Base-by-base conservation (phyloP, 176 grass and related monocot species). In the Triticum turgidum region DNA sequence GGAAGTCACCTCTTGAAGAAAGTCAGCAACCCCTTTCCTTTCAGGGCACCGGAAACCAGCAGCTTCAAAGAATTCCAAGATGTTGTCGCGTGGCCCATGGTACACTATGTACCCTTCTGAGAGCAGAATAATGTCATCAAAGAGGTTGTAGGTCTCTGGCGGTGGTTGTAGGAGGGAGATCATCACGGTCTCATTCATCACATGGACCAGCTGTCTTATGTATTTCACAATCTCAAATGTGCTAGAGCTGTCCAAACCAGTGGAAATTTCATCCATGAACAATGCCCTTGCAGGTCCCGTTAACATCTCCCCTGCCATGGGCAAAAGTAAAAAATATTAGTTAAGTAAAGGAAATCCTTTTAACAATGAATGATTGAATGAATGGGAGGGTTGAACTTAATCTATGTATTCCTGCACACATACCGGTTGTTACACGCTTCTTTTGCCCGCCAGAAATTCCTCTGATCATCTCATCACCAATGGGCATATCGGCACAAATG, bases 201-300 rank as follows among this genome's bases (percentile, higher is more conserved):
- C 86, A 79, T 92, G 93, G 69, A 92, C 93, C 70, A 87, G 69
- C 18, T 95, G 90, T 3, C 86, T 84, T 15, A 95, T 84, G 56
- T 65, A 95, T 47, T 90, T 92, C 1, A 95, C 88, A 75, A 92
- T 92, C 83, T 95, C 76, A 74, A 90, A 95, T 63, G 93, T 95
- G 70, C 90, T 95, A 56, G 90, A 88, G 29, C 93, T 95, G 82
- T 95, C 93, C 22, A 95, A 88, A 11, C 93, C 93, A 7, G 93
- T 95, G 18, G 93, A 95, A 77, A 95, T 95, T 81, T 95, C 93
- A 27, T 95, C 93, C 93, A 95, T 92, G 83, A 95, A 95, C 39
- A 95, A 73, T 47, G 93, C 93, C 59, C 69, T 88, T 78, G 93
- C 93, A 13, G 93, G 93, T 5, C 93, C 93, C 3, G 88, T 89